Evolutionary conservation across 805 yeast genomes (phyloP), one percentile per base, ranked within the genome.

Genomic region (Zygosaccharomyces bisporus): DNA sequence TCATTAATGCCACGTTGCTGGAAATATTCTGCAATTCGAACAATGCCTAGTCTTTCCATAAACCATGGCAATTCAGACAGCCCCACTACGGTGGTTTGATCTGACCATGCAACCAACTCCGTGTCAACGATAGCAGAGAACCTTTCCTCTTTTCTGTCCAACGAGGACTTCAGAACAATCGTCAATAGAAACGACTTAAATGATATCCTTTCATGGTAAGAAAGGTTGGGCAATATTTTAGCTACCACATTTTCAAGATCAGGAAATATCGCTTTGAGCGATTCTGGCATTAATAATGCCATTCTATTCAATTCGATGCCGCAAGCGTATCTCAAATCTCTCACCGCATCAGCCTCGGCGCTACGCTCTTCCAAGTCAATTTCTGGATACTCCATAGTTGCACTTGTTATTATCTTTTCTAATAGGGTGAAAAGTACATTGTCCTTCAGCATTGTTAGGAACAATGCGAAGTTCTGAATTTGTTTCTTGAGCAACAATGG

Each of bases 41-140:
- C 98, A 44, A 93, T 87, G 2, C 99, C 99, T 41, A 95, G 75
- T 56, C 97, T 76, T 66, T 90, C 98, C 98, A 93, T 91, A 56
- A 93, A 93, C 98, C 98, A 93, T 49, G 88, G 96, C 35, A 95
- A 72, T 59, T 91, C 95, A 58, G 82, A 71, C 21, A 93, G 69
- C 0, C 97, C 97, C 58, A 88, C 88, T 50, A 87, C 89, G 0
- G 97, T 91, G 8, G 79, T 81, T 16, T 89, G 91, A 36, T 90
- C 89, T 0, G 91, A 82, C 99, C 99, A 93, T 0, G 96, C 90
- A 9, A 76, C 68, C 39, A 95, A 70, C 52, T 93, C 97, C 0
- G 96, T 95, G 61, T 93, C 99, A 1, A 95, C 99, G 45, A 95
- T 85, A 35, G 80, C 75, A 16, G 87, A 76, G 64, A 93, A 95